Base-by-base conservation (phyloP, 1,284 basidiomycete genomes). In the Trametes sp. region DNA sequence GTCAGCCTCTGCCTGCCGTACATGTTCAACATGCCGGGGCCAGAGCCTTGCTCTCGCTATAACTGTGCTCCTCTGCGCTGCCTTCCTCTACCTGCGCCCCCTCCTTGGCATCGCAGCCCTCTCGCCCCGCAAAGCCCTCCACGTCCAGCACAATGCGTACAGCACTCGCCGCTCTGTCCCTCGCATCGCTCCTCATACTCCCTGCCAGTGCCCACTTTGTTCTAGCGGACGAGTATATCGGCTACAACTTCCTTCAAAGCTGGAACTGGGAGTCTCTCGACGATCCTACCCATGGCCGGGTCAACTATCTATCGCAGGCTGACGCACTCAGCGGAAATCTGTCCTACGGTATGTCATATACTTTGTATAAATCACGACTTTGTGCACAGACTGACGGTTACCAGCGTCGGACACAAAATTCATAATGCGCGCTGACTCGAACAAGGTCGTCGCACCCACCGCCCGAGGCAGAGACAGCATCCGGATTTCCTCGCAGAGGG, bases 261-360 rank as follows among this genome's bases (percentile, higher is more conserved):
- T 87, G 81, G 76, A 72, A 68, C 1, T 87, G 82, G 80, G 76
- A 82, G 64, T 82, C 78, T 16, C 64, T 74, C 31, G 69, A 80
- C 61, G 86, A 88, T 70, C 85, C 84, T 1, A 87, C 85, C 0
- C 81, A 86, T 68, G 85, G 86, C 13, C 76, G 81, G 57, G 83
- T 84, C 53, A 83, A 87, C 74, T 87, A 82, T 62, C 77, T 85
- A 29, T 75, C 80, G 66, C 67, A 78, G 63, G 44, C 51, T 14
- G 77, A 79, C 8, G 81, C 85, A 0, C 55, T 74, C 16, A 46
- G 53, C 5, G 65, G 67, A 0, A 83, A 83, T 57, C 74, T 86
- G 19, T 75, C 84, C 1, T 81, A 71, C 59, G 78, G 82, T 80
- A 59, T 21, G 76, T 66, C 56, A 4, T 5, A 23, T 42, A 9